Percentiles rank a stretch among this genome's conserved stretches.
phyloP scores from a whole-genome alignment of 2,329 filamentous ascomycete species.

The Fusarium domesticum region DNA sequence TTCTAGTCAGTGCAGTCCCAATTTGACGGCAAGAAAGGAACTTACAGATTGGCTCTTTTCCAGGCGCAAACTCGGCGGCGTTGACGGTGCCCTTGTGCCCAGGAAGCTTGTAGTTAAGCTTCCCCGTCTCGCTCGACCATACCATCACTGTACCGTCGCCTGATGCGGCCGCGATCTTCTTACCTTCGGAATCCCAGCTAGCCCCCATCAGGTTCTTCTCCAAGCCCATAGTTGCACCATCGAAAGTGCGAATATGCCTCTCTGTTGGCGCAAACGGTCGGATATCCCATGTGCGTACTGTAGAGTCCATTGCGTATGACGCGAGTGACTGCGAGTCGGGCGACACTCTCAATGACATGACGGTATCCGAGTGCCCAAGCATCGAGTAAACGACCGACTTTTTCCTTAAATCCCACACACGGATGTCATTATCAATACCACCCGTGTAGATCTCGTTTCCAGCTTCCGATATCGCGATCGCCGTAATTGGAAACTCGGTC shows the following conservation, averaged over 20 bases:
- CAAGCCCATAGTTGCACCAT: constrained; percentile 81
- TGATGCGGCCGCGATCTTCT: constrained; percentile 83
- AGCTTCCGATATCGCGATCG: constrained; percentile 85
- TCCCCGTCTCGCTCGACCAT: constrained; percentile 86
- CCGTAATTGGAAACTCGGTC: constrained; percentile 89
- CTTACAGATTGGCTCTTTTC: constrained; percentile 83
- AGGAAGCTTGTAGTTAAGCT: constrained; percentile 89
- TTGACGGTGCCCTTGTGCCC: constrained; percentile 96
- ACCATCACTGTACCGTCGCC: constrained; percentile 88
- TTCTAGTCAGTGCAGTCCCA: constrained; percentile 4
- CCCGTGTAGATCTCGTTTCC: constrained; percentile 95
- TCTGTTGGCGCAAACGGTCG: constrained; percentile 89
- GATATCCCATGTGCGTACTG: constrained; percentile 93
- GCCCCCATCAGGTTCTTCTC: constrained; percentile 91
- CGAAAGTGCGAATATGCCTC: constrained; percentile 80
- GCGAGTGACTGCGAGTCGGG: constrained; percentile 87
- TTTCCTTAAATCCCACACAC: constrained; percentile 95
- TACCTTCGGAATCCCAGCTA: constrained; percentile 84
- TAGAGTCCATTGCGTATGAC: constrained; percentile 92
- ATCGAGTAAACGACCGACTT: constrained; percentile 84
- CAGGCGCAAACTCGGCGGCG: constrained; percentile 85
- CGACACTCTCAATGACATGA: constrained; percentile 87
- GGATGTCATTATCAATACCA: constrained; percentile 95
- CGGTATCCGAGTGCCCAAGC: constrained; percentile 84
- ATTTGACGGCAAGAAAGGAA: background rate